A percentile compares a stretch with the other conserved stretches of the same genome.
phyloP scores from a whole-genome alignment of 768 basidiomycete species.

The Russula brevipes region DNA sequence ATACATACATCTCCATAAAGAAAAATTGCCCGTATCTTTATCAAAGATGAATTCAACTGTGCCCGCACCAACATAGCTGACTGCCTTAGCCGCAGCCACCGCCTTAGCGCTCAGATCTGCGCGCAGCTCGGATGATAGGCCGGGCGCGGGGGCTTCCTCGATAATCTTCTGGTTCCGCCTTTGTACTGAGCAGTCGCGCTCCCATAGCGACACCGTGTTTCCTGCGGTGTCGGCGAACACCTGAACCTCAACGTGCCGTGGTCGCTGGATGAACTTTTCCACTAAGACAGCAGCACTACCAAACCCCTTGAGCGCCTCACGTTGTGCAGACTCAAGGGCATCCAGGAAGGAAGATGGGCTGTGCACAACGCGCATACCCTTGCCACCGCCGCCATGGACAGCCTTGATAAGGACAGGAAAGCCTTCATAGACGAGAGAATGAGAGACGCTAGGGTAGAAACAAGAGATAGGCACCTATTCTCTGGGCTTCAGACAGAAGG shows the following conservation, averaged over 20 bases:
- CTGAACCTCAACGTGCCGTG: conserved; percentile 92
- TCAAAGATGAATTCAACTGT: conserved; percentile 98
- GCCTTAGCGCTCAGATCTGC: conserved; percentile 82
- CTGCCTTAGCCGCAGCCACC: conserved; percentile 87
- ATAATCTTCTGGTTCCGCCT: conserved; percentile 94
- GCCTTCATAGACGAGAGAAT: conserved; percentile 36
- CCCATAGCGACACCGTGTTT: conserved; percentile 91
- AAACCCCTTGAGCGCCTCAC: conserved; percentile 85
- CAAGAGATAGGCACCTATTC: conserved; percentile 50
- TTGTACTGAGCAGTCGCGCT: conserved; percentile 90
- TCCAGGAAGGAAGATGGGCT: conserved; percentile 68
- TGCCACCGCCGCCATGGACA: conserved; percentile 93
- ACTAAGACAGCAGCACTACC: conserved; percentile 82
- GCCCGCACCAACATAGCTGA: conserved; percentile 86
- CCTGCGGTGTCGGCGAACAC: conserved; percentile 83
- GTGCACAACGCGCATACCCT: conserved; percentile 86
- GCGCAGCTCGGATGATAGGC: conserved; percentile 71
- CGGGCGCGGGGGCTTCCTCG: conserved; percentile 92
- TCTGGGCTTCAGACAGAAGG: conserved; percentile 60
- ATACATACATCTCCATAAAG: conserved; percentile 89
- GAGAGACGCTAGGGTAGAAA: background rate
- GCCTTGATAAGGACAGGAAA: conserved; percentile 95
- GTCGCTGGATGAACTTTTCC: conserved; percentile 82
- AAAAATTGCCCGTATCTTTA: conserved; percentile 83
- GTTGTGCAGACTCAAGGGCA: conserved; percentile 78